Percentiles rank a stretch among this genome's conserved stretches.
Evolutionary conservation across 495 filamentous ascomycete species (phyloP).

Genomic region (Penicillium cosmopolitanum): DNA sequence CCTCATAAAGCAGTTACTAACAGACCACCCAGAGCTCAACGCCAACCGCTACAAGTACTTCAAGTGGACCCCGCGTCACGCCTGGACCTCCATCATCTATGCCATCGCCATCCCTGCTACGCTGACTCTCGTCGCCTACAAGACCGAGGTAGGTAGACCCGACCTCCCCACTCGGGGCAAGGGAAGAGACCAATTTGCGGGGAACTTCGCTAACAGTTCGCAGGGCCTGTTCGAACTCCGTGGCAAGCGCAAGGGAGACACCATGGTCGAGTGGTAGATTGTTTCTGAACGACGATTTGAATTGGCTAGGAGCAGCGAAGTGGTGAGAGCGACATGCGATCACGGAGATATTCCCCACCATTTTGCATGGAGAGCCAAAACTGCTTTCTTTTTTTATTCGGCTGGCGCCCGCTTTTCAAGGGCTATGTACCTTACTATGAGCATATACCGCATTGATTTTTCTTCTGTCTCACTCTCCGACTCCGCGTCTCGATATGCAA

Average conservation of each 20-base stretch:
- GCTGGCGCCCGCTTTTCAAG: constrained; percentile 18
- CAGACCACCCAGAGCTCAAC: constrained; percentile 68
- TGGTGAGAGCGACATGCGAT: neutral
- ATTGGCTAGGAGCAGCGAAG: neutral
- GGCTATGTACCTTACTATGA: constrained; percentile 43
- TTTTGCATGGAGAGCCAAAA: constrained; percentile 7
- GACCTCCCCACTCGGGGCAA: neutral
- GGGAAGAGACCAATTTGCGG: neutral
- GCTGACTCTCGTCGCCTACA: constrained; percentile 70
- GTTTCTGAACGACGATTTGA: constrained; percentile 8
- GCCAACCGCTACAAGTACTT: constrained; percentile 92
- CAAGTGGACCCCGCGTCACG: constrained; percentile 84
- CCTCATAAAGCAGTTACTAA: constrained; percentile 8
- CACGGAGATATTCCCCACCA: neutral
- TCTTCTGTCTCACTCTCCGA: constrained; percentile 21
- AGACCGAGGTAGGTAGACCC: constrained; percentile 74
- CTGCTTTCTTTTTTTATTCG: constrained; percentile 17
- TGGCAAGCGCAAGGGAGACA: constrained; percentile 84
- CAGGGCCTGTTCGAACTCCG: constrained; percentile 87
- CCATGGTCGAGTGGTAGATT: constrained; percentile 70
- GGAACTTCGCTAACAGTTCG: constrained; percentile 20
- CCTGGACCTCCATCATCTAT: constrained; percentile 75
- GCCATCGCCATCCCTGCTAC: constrained; percentile 68
- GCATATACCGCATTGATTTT: constrained; percentile 44
- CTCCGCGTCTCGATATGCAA: neutral